Evolutionary conservation across 2,329 filamentous ascomycete genomes (phyloP).

Genomic region (Decorospora gaudefroyi): DNA sequence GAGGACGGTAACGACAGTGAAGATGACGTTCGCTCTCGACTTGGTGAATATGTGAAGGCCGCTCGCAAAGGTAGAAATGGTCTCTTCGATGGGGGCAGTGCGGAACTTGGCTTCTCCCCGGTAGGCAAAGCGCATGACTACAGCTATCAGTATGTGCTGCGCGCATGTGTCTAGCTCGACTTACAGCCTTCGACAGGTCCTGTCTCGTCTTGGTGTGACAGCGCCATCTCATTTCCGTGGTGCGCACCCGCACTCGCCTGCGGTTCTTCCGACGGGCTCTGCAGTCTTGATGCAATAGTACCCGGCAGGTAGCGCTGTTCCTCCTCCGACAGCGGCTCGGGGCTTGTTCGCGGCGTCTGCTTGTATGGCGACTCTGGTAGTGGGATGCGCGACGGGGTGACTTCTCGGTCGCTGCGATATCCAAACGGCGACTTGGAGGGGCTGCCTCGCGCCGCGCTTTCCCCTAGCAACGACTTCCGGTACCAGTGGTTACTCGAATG

Average conservation of each 20-base stretch:
- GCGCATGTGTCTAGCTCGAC: slow-evolving; percentile 21
- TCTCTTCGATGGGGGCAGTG: slow-evolving; percentile 79
- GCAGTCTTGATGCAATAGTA: slow-evolving; percentile 44
- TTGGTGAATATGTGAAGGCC: slow-evolving; percentile 65
- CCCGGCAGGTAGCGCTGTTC: slow-evolving; percentile 35
- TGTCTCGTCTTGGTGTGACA: slow-evolving; percentile 38
- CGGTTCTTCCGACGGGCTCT: slow-evolving; percentile 39
- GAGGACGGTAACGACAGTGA: slow-evolving; percentile 65
- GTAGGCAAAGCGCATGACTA: slow-evolving; percentile 86
- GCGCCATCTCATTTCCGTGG: slow-evolving; percentile 28
- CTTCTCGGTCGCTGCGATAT: slow-evolving; percentile 58
- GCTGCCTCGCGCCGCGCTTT: slow-evolving; percentile 46
- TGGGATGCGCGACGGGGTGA: slow-evolving; percentile 62
- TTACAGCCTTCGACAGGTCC: slow-evolving; percentile 43
- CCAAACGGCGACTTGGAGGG: slow-evolving; percentile 63
- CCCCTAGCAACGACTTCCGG: slow-evolving; percentile 49
- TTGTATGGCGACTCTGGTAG: slow-evolving; percentile 64
- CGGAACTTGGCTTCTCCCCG: slow-evolving; percentile 87
- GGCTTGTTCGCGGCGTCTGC: slow-evolving; percentile 59
- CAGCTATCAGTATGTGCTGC: slow-evolving; percentile 29
- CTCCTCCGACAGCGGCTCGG: slow-evolving; percentile 48
- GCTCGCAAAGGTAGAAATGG: slow-evolving; percentile 65
- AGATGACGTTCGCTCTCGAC: slow-evolving; percentile 69
- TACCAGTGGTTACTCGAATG: slow-evolving; percentile 62
- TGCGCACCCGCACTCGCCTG: slow-evolving; percentile 25